Base-by-base conservation (phyloP, 2,329 filamentous ascomycete species). In the Trichoderma sp. region DNA sequence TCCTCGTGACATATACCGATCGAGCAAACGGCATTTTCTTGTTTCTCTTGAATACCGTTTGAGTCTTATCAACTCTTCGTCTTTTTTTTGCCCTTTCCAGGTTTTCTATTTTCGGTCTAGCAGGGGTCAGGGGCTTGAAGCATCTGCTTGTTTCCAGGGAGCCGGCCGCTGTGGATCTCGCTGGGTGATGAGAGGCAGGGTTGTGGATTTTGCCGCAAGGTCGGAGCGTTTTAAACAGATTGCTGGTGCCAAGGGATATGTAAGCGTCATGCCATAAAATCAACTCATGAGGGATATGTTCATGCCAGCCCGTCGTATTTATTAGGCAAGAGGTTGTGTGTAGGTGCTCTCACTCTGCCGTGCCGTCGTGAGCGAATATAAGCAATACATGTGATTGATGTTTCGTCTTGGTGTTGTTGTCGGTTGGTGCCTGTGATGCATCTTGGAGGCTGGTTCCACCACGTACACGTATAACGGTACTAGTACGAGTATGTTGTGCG, bases 141-240 rank as follows among this genome's bases (percentile, higher is more conserved):
- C 68, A 39, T 58, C 28, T 36, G 30, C 58, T 36, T 70, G 68
- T 70, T 70, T 63, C 20, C 43, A 63, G 28, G 57, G 57, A 58
- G 50, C 64, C 5, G 23, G 59, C 34, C 34, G 34, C 6, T 36
- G 65, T 68, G 65, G 65, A 58, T 68, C 39, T 43, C 20, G 23
- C 15, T 39, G 36, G 55, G 55, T 68, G 66, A 59, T 68, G 55
- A 62, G 66, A 69, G 39, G 66, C 28, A 69, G 66, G 57, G 57
- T 20, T 32, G 66, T 17, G 55, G 9, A 28, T 67, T 57, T 59
- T 59, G 55, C 55, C 26, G 55, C 34, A 26, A 26, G 23, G 57
- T 50, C 57, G 30, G 20, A 53, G 28, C 34, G 36, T 69, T 62
- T 61, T 30, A 20, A 26, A 20, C 66, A 50, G 15, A 62, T 69